Evolutionary conservation across 768 basidiomycete species (phyloP), one percentile per base, ranked within the genome.

Genomic region (Mycena epipterygia): DNA sequence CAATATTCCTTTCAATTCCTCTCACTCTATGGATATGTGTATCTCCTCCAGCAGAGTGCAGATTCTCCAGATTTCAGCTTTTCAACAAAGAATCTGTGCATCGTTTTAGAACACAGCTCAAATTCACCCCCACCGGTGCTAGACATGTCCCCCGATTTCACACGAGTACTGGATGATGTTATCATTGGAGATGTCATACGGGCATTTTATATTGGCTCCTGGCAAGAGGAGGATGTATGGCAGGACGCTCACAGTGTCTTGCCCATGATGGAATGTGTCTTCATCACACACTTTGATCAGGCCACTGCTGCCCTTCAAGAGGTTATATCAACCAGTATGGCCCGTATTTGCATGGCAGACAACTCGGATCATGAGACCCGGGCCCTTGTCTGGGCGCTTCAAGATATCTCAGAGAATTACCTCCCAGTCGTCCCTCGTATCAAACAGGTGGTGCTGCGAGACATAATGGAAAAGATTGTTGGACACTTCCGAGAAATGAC

Each of bases 1-100:
- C 12, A 25, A 51, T 60, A 29, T n/a, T 58, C 65, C 11, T 23
- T 33, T 5, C 49, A 8, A 23, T 68, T 62, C 37, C 42, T 68
- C n/a, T 32, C 33, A 16, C 44, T 67, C 23, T n/a, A 60, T 32
- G 66, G 37, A 2, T 42, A 51, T 49, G 48, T 39, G 16, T 67
- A 60, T 29, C 23, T 32, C 23, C 27, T 14, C 8, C 35, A 25
- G 16, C 32, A n/a, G n/a, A n/a, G n/a, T n/a, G n/a, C n/a, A n/a
- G n/a, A 33, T 9, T 19, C 41, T 42, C 41, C 41, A 21, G 29
- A 67, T 30, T 16, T 13, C 17, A 2, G 5, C 3, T 13, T 21
- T 5, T 53, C 62, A 1, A 6, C 53, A 25, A 19, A 53, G 14
- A 13, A 64, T 23, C 12, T 64, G 14, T 49, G 62, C 4, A 14